A percentile compares a stretch with the other conserved stretches of the same genome.
Conservation (phyloP, 1,284 basidiomycete species). For the Malassezia equina region DNA sequence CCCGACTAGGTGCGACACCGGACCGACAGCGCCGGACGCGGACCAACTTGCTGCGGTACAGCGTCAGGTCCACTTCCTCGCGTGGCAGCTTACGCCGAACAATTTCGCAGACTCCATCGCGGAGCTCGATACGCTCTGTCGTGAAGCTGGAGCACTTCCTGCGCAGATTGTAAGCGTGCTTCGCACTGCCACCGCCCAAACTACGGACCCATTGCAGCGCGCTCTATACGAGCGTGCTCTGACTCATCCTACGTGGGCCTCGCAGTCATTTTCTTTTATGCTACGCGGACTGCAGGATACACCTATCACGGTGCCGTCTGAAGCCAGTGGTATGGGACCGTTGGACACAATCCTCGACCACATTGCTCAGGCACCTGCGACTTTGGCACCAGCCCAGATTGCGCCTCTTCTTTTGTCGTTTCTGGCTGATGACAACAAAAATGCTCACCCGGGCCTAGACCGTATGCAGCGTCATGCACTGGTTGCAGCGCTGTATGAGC, state of each 20-base stretch:
- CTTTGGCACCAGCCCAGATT: neutral
- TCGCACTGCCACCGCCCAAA: neutral
- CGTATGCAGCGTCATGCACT: constrained; percentile 1
- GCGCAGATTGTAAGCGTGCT: neutral
- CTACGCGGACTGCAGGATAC: constrained; percentile 2
- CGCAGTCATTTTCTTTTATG: neutral
- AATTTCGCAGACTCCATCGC: constrained; percentile 2
- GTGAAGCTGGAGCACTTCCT: neutral
- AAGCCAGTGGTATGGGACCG: neutral
- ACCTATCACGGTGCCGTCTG: neutral
- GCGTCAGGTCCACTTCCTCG: constrained; percentile 51
- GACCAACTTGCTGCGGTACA: constrained; percentile 58
- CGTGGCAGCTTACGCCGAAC: constrained; percentile 8
- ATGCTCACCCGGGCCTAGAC: neutral
- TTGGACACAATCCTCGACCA: constrained; percentile 7
- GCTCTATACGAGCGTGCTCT: neutral
- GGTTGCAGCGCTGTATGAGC: neutral
- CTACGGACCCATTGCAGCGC: neutral
- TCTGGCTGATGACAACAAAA: neutral
- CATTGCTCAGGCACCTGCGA: constrained; percentile 1
- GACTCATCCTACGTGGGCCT: neutral
- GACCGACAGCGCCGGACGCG: neutral
- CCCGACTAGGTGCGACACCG: neutral
- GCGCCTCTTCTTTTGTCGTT: constrained; percentile 3
- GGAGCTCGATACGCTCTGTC: constrained; percentile 10